Conservation (phyloP, 345 rosid genomes). For the Rhodamnia argentea region DNA sequence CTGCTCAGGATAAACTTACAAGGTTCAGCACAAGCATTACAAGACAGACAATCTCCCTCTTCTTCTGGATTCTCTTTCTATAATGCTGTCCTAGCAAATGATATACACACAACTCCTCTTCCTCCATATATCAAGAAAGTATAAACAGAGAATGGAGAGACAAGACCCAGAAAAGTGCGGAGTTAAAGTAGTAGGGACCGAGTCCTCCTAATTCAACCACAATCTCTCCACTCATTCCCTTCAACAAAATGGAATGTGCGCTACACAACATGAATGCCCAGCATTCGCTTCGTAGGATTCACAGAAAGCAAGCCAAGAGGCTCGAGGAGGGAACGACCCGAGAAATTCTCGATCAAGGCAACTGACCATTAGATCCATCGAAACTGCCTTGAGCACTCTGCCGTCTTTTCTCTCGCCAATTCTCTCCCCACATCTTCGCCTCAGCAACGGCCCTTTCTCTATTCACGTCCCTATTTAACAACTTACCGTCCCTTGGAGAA, state of each 20-base stretch:
- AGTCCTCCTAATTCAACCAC: not conserved
- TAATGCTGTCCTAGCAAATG: not conserved
- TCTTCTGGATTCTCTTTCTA: not conserved
- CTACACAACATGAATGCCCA: not conserved
- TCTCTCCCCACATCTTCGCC: conserved; percentile 97
- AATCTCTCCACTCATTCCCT: not conserved
- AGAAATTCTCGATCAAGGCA: not conserved
- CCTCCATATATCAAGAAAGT: not conserved
- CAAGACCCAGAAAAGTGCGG: not conserved
- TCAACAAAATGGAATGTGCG: not conserved
- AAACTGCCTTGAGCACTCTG: conserved; percentile 51
- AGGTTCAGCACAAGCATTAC: not conserved
- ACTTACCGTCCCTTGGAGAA: conserved; percentile 60
- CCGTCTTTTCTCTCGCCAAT: conserved; percentile 75
- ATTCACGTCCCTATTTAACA: conserved; percentile 49
- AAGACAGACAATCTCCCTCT: not conserved
- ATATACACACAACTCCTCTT: not conserved
- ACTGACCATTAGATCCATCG: conserved; percentile 19
- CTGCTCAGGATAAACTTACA: not conserved
- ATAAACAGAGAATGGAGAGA: not conserved
- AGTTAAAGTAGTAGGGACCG: not conserved
- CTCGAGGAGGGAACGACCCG: not conserved
- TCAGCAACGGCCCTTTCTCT: conserved; percentile 90
- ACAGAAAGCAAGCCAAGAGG: not conserved
- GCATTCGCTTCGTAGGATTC: not conserved